Percentiles rank a stretch among this genome's conserved stretches.
phyloP scores from a whole-genome alignment of 495 filamentous ascomycete genomes.

The Chaetomium tenue region DNA sequence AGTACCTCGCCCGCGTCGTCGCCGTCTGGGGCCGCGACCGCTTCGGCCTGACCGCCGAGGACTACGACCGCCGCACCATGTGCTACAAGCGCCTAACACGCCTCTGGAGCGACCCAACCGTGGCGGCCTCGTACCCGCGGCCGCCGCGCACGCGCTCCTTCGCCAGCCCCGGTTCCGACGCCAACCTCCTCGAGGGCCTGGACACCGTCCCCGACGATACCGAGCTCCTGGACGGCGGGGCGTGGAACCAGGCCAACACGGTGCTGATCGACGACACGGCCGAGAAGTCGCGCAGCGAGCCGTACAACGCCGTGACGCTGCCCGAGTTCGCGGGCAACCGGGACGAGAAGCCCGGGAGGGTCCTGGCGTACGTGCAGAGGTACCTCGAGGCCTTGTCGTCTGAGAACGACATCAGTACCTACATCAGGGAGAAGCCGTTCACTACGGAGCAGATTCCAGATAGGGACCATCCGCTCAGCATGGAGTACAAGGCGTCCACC shows the following conservation, averaged over 20 bases:
- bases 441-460: constrained; percentile 18
- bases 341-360: constrained; percentile 34
- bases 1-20: constrained; percentile 50
- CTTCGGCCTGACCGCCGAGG: constrained; percentile 59
- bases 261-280: constrained; percentile 81
- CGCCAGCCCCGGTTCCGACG: neutral
- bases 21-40: constrained; percentile 79
- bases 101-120: constrained; percentile 62
- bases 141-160: no score
- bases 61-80: constrained; percentile 70
- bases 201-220: constrained; percentile 6
- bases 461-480: no score
- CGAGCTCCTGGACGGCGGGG: neutral
- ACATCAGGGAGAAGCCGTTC: constrained; percentile 42
- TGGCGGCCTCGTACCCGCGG: constrained; percentile 48
- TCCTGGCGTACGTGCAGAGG: constrained; percentile 50
- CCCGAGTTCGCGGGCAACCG: constrained; percentile 65
- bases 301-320: constrained; percentile 76
- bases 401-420: constrained; percentile 50
- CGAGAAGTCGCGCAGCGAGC: constrained; percentile 77
- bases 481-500: no score
- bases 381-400: constrained; percentile 47
- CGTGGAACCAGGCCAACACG: constrained; percentile 77
- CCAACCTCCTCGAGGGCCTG: no score
- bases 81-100: constrained; percentile 80